Evolutionary conservation across 306 rosid species (phyloP), one percentile per base, ranked within the genome.

Genomic region (Hylodesmum podocarpum): DNA sequence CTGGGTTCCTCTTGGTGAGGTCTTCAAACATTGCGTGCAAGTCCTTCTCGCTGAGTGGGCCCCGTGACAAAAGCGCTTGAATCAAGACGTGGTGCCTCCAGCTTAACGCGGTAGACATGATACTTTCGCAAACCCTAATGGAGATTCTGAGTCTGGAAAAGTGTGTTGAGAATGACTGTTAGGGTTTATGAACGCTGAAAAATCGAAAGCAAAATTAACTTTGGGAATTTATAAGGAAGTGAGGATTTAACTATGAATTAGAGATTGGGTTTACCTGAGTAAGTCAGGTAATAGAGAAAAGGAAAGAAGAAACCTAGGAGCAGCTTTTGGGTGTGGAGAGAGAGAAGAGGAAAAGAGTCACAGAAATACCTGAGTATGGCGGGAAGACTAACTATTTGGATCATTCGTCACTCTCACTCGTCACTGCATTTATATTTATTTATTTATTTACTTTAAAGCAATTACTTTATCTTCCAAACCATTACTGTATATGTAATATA

Each of bases 51-150:
- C 55, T 79, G 61, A 92, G 90, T 5, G 97, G 97, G 4, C 97
- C 97, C 5, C 96, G 95, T 1, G 97, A 86, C 44, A 92, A 86
- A 67, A 94, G 82, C 58, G 96, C 86, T 84, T 94, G 98, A 84
- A 92, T 90, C 54, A 89, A 79, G 64, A 91, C 82, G 5, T 90
- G 97, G 68, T 94, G 96, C 58, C 77, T 86, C 87, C 81, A 75
- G 80, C 51, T 78, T 82, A 87, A 78, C 57, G 84, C 93, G 57
- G 80, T 88, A 47, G 93, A 85, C 89, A 90, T 74, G 86, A 34
- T 82, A 89, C 34, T 47, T 44, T 66, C 76, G 16, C 31, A 75
- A 78, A 89, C 84, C 89, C 86, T 70, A 82, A 73, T 41, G 57
- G 9, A 0, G 5, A 69, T 57, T 29, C 11, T 40, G 36, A 75